Percentiles rank a stretch among this genome's conserved stretches.
Evolutionary conservation across 495 filamentous ascomycete genomes (phyloP).

Genomic region (Podospora fimiseda): DNA sequence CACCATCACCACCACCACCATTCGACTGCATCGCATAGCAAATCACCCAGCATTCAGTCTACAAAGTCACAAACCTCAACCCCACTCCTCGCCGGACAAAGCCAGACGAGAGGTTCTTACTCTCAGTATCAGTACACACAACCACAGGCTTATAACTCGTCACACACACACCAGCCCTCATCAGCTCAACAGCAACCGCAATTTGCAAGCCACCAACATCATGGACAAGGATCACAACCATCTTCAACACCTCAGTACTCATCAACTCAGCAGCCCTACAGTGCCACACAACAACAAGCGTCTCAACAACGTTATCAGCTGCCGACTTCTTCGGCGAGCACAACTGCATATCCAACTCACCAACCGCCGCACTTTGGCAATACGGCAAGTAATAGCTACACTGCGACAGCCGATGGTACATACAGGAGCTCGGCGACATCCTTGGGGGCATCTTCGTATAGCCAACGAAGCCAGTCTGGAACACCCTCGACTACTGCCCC

Average conservation of each 20-base stretch:
- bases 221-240: slow-evolving; percentile 16
- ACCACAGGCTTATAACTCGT: slow-evolving; percentile 8
- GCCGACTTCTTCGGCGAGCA: slow-evolving; percentile 27
- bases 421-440: slow-evolving; percentile 31
- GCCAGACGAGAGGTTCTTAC: slow-evolving; percentile 13
- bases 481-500: slow-evolving; percentile 29
- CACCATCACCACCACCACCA: slow-evolving; percentile 18
- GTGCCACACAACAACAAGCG: slow-evolving; percentile 12
- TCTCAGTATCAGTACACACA: slow-evolving; percentile 21
- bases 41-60: slow-evolving; percentile 20
- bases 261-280: slow-evolving; percentile 20
- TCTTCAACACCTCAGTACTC: slow-evolving; percentile 17
- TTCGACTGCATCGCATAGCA: slow-evolving; percentile 16
- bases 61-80: slow-evolving; percentile 15
- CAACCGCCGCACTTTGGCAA: slow-evolving; percentile 41
- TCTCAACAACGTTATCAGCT: slow-evolving; percentile 38
- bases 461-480: slow-evolving; percentile 32
- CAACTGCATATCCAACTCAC: slow-evolving; percentile 32
- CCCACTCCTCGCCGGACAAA: slow-evolving; percentile 16
- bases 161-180: slow-evolving; percentile 14
- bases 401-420: slow-evolving; percentile 25
- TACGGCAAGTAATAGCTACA: slow-evolving; percentile 31
- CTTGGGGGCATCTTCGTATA: slow-evolving; percentile 27
- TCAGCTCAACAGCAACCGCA: slow-evolving; percentile 19
- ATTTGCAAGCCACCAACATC: slow-evolving; percentile 20